These are phyloP conservation scores for Huntiella decipiens DNA, from an alignment of 2,329 filamentous ascomycete genomes.

Conservation along the genomic window DNA sequence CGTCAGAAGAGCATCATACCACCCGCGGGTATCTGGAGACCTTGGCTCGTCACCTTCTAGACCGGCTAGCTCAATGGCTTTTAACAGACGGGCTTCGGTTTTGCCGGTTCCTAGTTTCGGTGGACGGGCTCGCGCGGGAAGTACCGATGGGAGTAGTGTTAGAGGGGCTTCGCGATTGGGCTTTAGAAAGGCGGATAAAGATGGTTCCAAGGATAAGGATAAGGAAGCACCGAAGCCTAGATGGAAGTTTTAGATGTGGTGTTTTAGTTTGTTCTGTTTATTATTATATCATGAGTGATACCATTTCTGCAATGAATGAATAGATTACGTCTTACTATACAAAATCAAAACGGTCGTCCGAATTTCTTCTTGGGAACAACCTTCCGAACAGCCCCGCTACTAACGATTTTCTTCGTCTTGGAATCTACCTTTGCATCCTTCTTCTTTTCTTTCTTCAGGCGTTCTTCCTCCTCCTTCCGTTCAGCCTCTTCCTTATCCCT, in stretches of 20 bases:
- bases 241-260: constrained; percentile 24
- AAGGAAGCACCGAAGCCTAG: constrained; percentile 27
- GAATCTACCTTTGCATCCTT: constrained; percentile 11
- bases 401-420: constrained; percentile 36
- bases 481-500: constrained; percentile 58
- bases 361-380: constrained; percentile 12
- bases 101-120: constrained; percentile 27
- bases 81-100: constrained; percentile 30
- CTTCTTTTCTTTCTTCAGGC: constrained; percentile 30
- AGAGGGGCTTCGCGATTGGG: constrained; percentile 22
- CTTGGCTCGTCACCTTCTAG: constrained; percentile 17
- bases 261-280: constrained; percentile 4
- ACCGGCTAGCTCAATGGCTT: constrained; percentile 37
- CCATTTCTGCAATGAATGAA: constrained; percentile 1
- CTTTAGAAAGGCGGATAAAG: constrained; percentile 22
- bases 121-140: constrained; percentile 15
- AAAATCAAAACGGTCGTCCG: constrained; percentile 11
- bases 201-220: neutral
- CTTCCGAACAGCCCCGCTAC: constrained; percentile 43
- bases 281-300: constrained; percentile 1
- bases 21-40: constrained; percentile 20
- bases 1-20: constrained; percentile 33
- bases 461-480: constrained; percentile 31
- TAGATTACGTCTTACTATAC: neutral
- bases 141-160: constrained; percentile 23